phyloP scores from a whole-genome alignment of 805 yeast species.

The Kuraishia ogatae region DNA sequence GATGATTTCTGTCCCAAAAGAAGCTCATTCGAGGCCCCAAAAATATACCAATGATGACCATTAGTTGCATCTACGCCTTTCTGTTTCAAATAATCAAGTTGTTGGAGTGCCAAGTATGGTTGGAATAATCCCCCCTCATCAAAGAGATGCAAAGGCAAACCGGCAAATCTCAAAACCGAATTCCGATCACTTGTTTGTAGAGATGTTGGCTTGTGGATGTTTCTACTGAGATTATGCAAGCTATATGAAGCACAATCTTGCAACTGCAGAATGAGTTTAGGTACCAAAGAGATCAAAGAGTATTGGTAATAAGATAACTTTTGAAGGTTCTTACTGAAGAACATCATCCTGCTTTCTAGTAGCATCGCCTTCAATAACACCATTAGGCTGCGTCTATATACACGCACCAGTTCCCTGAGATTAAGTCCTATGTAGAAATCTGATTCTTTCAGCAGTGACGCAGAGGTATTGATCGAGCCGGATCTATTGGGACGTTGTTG shows the following conservation, averaged over 20 bases:
- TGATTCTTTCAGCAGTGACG: slow-evolving; percentile 31
- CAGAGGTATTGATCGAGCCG: slow-evolving; percentile 6
- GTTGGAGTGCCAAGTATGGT: slow-evolving; percentile 93
- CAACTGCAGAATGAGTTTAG: slow-evolving; percentile 65
- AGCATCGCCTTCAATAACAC: slow-evolving; percentile 69
- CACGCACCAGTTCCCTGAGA: slow-evolving; percentile 52
- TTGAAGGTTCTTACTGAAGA: slow-evolving; percentile 77
- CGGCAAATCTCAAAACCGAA: slow-evolving; percentile 72
- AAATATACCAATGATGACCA: slow-evolving; percentile 39
- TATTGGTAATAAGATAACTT: slow-evolving; percentile 75
- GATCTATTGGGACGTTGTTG: slow-evolving; percentile 5
- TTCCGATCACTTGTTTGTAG: slow-evolving; percentile 70
- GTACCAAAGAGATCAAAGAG: slow-evolving; percentile 75
- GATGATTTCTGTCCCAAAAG: slow-evolving; percentile 55
- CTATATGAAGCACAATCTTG: slow-evolving; percentile 76
- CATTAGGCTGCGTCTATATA: slow-evolving; percentile 51
- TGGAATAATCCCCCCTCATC: slow-evolving; percentile 82
- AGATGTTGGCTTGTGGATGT: slow-evolving; percentile 50
- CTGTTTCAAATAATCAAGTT: slow-evolving; percentile 61
- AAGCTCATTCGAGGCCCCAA: slow-evolving; percentile 85
- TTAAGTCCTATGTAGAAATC: slow-evolving; percentile 70
- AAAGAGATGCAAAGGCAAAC: slow-evolving; percentile 81
- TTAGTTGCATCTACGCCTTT: slow-evolving; percentile 31
- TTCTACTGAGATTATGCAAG: slow-evolving; percentile 42
- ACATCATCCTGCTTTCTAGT: slow-evolving; percentile 63